phyloP scores from a whole-genome alignment of 768 basidiomycete species.

The Brasilioporus rufonigricans region DNA sequence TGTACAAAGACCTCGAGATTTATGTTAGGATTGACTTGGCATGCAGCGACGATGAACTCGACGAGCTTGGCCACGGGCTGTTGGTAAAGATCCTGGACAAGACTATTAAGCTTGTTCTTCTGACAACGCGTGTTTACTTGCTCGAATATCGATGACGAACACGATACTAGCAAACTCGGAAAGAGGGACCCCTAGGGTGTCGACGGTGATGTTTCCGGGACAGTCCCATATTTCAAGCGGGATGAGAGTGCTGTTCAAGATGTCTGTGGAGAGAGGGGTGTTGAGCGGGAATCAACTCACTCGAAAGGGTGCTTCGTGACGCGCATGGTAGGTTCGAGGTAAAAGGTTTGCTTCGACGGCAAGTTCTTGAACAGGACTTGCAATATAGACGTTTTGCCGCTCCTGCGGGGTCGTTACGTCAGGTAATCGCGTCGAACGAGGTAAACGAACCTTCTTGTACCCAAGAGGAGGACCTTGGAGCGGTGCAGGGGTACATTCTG shows the following conservation, averaged over 20 bases:
- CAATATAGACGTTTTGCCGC: slow-evolving; percentile 89
- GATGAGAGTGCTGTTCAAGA: slow-evolving; percentile 69
- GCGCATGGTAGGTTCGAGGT: slow-evolving; percentile 82
- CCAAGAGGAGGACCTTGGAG: slow-evolving; percentile 72
- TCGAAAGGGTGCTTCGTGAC: slow-evolving; percentile 74
- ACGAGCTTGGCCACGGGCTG: slow-evolving; percentile 81
- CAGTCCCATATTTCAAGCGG: slow-evolving; percentile 96
- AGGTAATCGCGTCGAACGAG: background rate
- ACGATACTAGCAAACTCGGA: slow-evolving; percentile 82
- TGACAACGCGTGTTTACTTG: slow-evolving; percentile 32
- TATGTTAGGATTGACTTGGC: slow-evolving; percentile 70
- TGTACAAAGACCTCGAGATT: slow-evolving; percentile 92
- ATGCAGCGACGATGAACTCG: slow-evolving; percentile 76
- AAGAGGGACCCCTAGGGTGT: slow-evolving; percentile 72
- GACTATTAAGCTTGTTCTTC: slow-evolving; percentile 1
- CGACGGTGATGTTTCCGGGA: slow-evolving; percentile 79
- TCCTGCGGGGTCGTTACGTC: slow-evolving; percentile 43
- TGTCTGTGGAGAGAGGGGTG: background rate
- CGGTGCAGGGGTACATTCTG: slow-evolving; percentile 29
- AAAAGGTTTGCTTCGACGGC: slow-evolving; percentile 82
- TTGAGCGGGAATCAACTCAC: slow-evolving; percentile 46
- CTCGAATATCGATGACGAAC: slow-evolving; percentile 95
- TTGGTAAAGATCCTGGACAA: slow-evolving; percentile 71
- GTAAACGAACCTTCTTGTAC: slow-evolving; percentile 55
- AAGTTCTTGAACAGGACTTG: slow-evolving; percentile 90